Percentiles rank a stretch among this genome's conserved stretches.
phyloP scores from a whole-genome alignment of 129 eudicot species.

The Oenanthe sinensis region DNA sequence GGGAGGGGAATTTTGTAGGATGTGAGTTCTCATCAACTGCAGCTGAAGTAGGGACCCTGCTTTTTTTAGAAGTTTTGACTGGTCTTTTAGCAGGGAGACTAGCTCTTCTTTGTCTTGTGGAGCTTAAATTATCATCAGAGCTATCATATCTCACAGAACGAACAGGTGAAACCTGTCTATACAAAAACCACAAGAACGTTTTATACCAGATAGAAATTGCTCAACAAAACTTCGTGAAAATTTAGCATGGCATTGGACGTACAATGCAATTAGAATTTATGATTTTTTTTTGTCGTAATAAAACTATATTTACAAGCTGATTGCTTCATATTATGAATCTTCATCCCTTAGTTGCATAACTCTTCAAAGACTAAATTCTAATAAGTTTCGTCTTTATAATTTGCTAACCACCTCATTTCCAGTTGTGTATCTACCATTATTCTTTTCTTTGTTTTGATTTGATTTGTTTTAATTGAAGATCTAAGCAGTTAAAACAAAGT shows the following conservation, averaged over 20 bases:
- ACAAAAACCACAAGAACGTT: background rate
- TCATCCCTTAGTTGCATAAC: background rate
- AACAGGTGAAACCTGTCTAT: constrained; percentile 44
- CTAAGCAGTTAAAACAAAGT: background rate
- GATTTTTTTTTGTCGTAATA: background rate
- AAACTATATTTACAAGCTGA: background rate
- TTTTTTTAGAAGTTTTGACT: constrained; percentile 19
- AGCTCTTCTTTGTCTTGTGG: constrained; percentile 27
- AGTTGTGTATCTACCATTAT: background rate
- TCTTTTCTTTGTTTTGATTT: background rate
- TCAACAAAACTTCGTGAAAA: background rate
- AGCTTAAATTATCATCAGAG: constrained; percentile 34
- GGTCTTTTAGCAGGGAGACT: constrained; percentile 13
- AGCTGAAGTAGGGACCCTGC: constrained; percentile 15
- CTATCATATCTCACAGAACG: constrained; percentile 34
- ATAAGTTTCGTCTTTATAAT: background rate
- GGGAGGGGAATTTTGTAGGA: constrained; percentile 5
- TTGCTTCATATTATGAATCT: background rate
- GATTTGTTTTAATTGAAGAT: background rate
- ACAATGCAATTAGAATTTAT: background rate
- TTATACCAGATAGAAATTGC: constrained; percentile 6
- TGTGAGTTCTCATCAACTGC: constrained; percentile 15
- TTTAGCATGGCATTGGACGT: background rate
- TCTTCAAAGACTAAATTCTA: background rate
- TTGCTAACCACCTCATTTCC: background rate